Base-by-base conservation (phyloP, 1,284 basidiomycete genomes). In the Boletus sp. region DNA sequence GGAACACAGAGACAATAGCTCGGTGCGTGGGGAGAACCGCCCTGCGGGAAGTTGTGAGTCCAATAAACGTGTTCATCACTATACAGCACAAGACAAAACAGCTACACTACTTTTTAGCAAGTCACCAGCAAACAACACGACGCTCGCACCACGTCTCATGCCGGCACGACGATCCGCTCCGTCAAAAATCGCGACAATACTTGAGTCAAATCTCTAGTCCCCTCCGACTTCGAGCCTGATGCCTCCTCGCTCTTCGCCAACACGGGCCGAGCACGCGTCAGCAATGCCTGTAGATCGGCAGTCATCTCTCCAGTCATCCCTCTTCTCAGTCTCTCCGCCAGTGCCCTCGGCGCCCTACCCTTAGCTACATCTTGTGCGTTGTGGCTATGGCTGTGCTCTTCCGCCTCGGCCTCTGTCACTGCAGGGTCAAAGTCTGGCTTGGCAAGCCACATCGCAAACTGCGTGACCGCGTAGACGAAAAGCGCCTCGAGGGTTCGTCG, bases 251-350 rank as follows among this genome's bases (percentile, higher is more conserved):
- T 84, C 71, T 88, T 86, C 30, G 76, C 79, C 27, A 90, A 75
- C 49, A 89, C 73, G 3, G 83, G 81, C 67, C 83, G 85, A n/a
- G 87, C 80, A 67, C 85, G 89, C 63, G 77, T 82, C 72, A 94
- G 64, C 68, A 93, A 75, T 13, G 82, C 79, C 67, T 86, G 85
- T 58, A 94, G 67, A 73, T 94, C 93, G 4, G 81, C 80, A 48
- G 85, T 86, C 81, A 94, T 86, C 77, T 94, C 91, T 3, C 88
- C 87, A 17, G 88, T 86, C 83, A 91, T 87, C 1, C 90, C 88
- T 65, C 89, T 78, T 65, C 88, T 78, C 65, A 91, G 71, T 52
- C 88, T 79, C 65, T 89, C 88, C 63, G 84, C 84, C 73, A 89
- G 76, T 61, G 83, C 75, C 64, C 82, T 73, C 49, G 80, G 74